These are phyloP conservation scores for Abrus precatorius DNA, from an alignment of 306 rosid genomes.

Conservation along the genomic window DNA sequence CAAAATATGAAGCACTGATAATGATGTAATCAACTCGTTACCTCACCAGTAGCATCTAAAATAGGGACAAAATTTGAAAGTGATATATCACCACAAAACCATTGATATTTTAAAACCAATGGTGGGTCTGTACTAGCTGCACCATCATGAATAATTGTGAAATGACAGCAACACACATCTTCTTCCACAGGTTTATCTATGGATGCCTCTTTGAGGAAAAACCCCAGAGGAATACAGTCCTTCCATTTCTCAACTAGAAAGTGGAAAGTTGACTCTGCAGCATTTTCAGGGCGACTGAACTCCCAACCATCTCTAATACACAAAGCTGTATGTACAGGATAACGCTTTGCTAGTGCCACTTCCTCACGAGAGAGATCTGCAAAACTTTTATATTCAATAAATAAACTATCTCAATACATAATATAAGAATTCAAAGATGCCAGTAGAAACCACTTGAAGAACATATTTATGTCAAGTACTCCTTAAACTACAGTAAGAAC, in stretches of 20 bases:
- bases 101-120: slow-evolving; percentile 78
- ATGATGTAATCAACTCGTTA: slow-evolving; percentile 48
- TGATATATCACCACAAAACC: slow-evolving; percentile 87
- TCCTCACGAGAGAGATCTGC: slow-evolving; percentile 90
- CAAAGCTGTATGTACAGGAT: slow-evolving; percentile 87
- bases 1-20: slow-evolving; percentile 36
- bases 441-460: slow-evolving; percentile 28
- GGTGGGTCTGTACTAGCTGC: slow-evolving; percentile 55
- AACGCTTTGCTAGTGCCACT: slow-evolving; percentile 76
- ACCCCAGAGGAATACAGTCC: slow-evolving; percentile 78
- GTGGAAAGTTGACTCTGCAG: slow-evolving; percentile 81
- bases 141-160: slow-evolving; percentile 71
- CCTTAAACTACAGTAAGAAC: not conserved
- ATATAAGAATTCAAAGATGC: slow-evolving; percentile 34
- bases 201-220: slow-evolving; percentile 75
- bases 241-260: slow-evolving; percentile 94
- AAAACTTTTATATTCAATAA: slow-evolving; percentile 45
- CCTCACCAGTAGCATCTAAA: slow-evolving; percentile 87
- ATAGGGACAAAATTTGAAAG: slow-evolving; percentile 71
- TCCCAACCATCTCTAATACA: slow-evolving; percentile 98
- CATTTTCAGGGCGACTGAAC: slow-evolving; percentile 80
- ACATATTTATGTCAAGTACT: slow-evolving; percentile 8
- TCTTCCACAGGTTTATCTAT: slow-evolving; percentile 89
- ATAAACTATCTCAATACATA: slow-evolving; percentile 23
- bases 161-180: slow-evolving; percentile 89